Percentiles rank a stretch among this genome's conserved stretches.
phyloP scores from a whole-genome alignment of 371 early-diverging fungal species.

The Rhizopus stolonifer region DNA sequence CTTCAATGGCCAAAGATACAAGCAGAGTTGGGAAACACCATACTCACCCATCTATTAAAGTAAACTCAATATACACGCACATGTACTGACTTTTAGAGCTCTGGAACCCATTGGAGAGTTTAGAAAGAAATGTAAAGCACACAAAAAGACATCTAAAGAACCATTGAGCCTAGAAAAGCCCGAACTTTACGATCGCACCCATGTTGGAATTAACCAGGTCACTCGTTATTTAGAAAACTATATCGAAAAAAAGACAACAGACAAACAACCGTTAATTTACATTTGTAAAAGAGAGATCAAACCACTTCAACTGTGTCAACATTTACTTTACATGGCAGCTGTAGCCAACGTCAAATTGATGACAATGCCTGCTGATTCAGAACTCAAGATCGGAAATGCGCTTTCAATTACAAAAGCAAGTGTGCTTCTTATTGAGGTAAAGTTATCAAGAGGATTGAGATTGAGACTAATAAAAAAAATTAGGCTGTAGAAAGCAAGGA shows the following conservation, averaged over 20 bases:
- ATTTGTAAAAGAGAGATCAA: conserved; percentile 43
- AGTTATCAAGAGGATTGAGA: background rate
- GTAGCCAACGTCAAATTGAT: conserved; percentile 28
- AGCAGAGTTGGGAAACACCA: conserved; percentile 19
- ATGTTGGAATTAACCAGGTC: conserved; percentile 34
- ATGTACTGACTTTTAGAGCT: no score
- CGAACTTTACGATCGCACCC: conserved; percentile 21
- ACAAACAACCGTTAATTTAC: conserved; percentile 18
- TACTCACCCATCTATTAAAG: conserved; percentile 25
- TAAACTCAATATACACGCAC: no score
- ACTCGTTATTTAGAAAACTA: conserved; percentile 27
- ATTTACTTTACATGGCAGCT: conserved; percentile 36
- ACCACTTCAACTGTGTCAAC: conserved; percentile 32
- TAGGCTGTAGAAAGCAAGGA: conserved; percentile 22
- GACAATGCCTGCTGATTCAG: conserved; percentile 30
- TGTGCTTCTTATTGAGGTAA: conserved; percentile 26
- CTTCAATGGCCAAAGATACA: conserved; percentile 37
- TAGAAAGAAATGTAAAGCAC: conserved; percentile 12
- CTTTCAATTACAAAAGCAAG: conserved; percentile 24
- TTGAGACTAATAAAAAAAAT: no score
- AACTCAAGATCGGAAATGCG: conserved; percentile 20
- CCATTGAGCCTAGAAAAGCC: conserved; percentile 10
- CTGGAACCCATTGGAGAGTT: conserved; percentile 27
- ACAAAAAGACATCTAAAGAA: conserved; percentile 13
- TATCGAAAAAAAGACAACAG: conserved; percentile 13